phyloP scores from a whole-genome alignment of 371 early-diverging fungal genomes.

The Sporodiniella umbellata region DNA sequence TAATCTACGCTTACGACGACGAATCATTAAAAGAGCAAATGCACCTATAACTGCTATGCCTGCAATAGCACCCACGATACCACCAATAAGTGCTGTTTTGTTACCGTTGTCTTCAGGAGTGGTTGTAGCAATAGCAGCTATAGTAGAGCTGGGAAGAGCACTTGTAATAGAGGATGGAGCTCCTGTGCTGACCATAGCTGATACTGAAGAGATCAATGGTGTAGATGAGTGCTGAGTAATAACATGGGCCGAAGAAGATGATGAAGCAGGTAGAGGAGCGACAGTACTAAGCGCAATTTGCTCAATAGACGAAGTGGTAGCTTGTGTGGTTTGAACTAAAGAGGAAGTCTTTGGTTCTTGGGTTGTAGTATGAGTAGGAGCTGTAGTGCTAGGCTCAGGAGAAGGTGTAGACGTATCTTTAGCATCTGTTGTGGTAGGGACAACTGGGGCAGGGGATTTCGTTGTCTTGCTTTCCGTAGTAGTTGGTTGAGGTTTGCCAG shows the following conservation, averaged over 20 bases:
- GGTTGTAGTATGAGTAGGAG: slow-evolving; percentile 1
- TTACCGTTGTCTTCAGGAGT: not conserved
- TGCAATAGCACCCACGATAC: slow-evolving; percentile 1
- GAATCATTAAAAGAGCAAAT: slow-evolving; percentile 2
- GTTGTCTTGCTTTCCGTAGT: not conserved
- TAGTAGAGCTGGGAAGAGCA: not conserved
- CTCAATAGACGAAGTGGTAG: not conserved
- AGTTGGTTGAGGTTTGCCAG: not conserved
- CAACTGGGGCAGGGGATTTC: not conserved
- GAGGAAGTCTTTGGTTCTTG: not conserved
- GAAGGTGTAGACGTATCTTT: too few species aligned
- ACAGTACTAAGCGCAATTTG: not conserved
- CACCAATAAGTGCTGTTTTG: slow-evolving; percentile 1
- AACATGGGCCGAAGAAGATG: not conserved
- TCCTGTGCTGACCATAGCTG: not conserved
- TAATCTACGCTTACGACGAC: not conserved
- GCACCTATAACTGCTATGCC: not conserved
- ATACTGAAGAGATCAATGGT: too few species aligned
- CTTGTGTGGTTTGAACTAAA: not conserved
- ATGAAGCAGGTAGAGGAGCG: not conserved
- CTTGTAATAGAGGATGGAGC: not conserved
- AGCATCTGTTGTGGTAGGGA: not conserved
- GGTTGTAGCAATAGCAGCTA: not conserved
- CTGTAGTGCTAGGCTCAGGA: not conserved
- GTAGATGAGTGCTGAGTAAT: not conserved